Evolutionary conservation across 108 stramenopile genomes (phyloP).

Genomic region (Nannochloropsis gaditana): DNA sequence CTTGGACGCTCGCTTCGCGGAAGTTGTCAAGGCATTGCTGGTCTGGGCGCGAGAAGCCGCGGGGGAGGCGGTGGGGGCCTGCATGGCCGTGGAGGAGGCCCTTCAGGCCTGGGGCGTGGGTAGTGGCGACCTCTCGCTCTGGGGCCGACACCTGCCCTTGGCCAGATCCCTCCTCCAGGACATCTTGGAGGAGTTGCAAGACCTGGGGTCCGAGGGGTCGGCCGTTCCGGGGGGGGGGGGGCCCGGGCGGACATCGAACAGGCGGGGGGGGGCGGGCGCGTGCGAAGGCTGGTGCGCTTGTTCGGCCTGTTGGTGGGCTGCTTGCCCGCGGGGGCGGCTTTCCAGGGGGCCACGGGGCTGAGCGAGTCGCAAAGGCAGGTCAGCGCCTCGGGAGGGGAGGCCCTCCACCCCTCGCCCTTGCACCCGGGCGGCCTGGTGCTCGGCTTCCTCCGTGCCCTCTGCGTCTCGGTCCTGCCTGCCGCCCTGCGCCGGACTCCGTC

Average conservation of each 20-base stretch:
- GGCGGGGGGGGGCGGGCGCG: background rate
- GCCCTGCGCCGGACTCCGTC: background rate
- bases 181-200: background rate
- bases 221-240: background rate
- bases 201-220: background rate
- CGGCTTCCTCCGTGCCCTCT: background rate
- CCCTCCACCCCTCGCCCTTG: background rate
- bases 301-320: background rate
- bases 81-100: background rate
- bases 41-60: background rate
- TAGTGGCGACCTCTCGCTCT: background rate
- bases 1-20: background rate
- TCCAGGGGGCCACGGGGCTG: background rate
- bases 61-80: background rate
- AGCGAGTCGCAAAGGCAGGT: background rate
- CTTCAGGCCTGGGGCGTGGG: background rate
- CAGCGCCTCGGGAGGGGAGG: background rate
- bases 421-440: background rate
- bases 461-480: background rate
- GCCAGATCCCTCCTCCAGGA: background rate
- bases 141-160: background rate
- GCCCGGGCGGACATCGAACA: background rate
- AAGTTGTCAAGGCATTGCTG: slow-evolving; percentile 1
- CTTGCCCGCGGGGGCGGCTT: background rate
- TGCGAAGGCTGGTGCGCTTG: background rate